Base-by-base conservation (phyloP, 495 filamentous ascomycete genomes). In the Immersiella caudata region DNA sequence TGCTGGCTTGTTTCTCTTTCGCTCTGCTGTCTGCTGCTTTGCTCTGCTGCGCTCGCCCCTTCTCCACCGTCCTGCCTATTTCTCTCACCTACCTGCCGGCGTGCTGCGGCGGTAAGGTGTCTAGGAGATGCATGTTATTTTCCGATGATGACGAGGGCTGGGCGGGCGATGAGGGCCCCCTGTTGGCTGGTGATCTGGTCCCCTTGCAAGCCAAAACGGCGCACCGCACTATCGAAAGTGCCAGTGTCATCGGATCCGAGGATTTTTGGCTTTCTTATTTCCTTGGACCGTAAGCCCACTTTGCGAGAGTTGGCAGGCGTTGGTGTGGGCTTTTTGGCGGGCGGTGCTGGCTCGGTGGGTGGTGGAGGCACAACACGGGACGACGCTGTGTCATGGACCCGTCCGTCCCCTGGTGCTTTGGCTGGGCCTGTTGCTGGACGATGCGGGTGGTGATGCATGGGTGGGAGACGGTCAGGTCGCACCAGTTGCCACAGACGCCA, bases 401-500 rank as follows among this genome's bases (percentile, higher is more conserved):
- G 56, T 59, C 33, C 56, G 56, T 59, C 26, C 24, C 24, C 25
- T 14, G 21, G 24, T 2, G 21, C 26, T 18, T 33, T 7, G 3
- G 8, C 3, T 29, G 24, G 16, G 24, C 5, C 56, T 22, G 35
- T 63, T 70, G 62, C 8, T 61, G 51, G 50, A 21, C 36, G 35
- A 24, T 60, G 57, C 26, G 65, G 70, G 71, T 68, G 66, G 71
- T 62, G 62, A 71, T 46, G 73, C 73, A 73, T 69, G 73, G 58
- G 56, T 40, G 64, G 67, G 65, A 70, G 61, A 65, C 70, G 61
- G 70, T 65, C 66, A 66, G 64, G 67, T 63, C 58, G 72, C 69
- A 59, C 59, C 62, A 62, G 69, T 71, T 69, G 73, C 73, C 73
- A 75, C 74, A 73, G 58, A 67, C 65, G 67, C 66, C 64, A 62